phyloP scores from a whole-genome alignment of 202 grass and related monocot genomes.

The Setaria viridis region DNA sequence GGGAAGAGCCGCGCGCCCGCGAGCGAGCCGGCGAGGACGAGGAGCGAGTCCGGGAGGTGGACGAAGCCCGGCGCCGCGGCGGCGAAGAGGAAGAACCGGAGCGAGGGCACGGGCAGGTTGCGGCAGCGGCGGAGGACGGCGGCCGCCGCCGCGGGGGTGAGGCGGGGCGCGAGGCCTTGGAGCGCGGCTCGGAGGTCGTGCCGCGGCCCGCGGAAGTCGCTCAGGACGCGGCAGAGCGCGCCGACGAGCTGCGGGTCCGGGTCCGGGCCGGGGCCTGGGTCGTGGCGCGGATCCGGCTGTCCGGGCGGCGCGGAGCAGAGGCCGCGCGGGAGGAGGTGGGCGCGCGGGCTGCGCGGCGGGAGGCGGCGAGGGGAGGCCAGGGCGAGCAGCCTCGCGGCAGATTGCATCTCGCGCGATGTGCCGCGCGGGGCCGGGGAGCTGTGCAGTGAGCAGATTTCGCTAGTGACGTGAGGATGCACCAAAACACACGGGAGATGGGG shows the following conservation, averaged over 20 bases:
- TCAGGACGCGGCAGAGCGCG: constrained; percentile 74
- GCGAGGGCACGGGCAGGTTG: constrained; percentile 62
- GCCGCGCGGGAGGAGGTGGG: neutral
- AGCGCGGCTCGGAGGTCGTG: constrained; percentile 74
- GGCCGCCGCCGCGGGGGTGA: constrained; percentile 61
- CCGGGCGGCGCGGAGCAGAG: constrained; percentile 23
- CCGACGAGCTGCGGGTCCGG: constrained; percentile 45
- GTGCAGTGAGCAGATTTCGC: constrained; percentile 44
- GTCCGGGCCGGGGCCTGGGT: neutral
- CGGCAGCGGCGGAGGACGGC: constrained; percentile 72
- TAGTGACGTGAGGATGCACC: constrained; percentile 43
- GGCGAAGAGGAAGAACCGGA: constrained; percentile 83
- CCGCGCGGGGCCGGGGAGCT: neutral
- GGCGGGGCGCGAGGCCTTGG: constrained; percentile 48
- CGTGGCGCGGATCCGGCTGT: constrained; percentile 31
- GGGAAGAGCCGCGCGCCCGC: constrained; percentile 62
- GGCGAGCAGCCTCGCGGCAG: constrained; percentile 33
- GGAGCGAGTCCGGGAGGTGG: constrained; percentile 54
- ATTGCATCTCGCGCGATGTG: constrained; percentile 41
- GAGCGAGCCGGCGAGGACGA: constrained; percentile 64
- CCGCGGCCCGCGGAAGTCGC: constrained; percentile 70
- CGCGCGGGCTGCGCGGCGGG: neutral
- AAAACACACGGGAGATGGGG: neutral
- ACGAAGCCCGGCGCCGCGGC: constrained; percentile 54
- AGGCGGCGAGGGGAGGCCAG: neutral